These are phyloP conservation scores for Syzygium oleosum DNA, from an alignment of 345 rosid genomes.

Conservation along the genomic window DNA sequence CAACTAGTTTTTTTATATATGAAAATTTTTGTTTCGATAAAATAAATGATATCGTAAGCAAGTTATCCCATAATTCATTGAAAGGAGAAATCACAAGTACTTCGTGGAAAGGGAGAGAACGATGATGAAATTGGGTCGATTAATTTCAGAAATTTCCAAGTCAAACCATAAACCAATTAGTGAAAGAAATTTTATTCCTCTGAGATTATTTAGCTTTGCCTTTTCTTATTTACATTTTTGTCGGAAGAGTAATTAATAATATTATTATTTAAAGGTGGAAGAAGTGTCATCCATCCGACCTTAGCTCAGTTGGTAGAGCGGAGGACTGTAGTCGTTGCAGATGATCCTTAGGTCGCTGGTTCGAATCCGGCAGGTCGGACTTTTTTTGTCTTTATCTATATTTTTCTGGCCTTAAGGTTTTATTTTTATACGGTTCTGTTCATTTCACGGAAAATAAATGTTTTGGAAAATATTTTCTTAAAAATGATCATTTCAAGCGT, in stretches of 20 bases:
- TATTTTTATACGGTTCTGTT: too few relatives aligned
- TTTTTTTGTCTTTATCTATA: neutral
- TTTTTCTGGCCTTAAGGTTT: neutral
- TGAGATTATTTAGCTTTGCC: neutral
- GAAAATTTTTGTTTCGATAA: neutral
- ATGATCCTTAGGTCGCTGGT: conserved; percentile 38
- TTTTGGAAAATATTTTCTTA: accelerated
- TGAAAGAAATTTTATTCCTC: neutral
- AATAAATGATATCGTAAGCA: neutral
- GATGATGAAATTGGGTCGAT: neutral
- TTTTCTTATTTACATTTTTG: accelerated
- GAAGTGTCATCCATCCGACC: conserved; percentile 25
- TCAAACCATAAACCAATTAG: neutral
- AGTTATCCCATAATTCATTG: neutral
- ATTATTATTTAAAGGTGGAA: accelerated
- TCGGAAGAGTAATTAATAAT: neutral
- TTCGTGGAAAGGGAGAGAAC: neutral
- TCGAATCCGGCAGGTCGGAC: conserved; percentile 53
- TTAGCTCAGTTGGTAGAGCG: conserved; percentile 99
- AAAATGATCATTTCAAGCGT: accelerated
- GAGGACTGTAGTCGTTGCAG: conserved; percentile 83
- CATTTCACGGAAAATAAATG: neutral
- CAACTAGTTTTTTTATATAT: neutral
- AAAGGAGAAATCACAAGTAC: neutral
- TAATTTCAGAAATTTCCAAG: neutral